A percentile compares a stretch with the other conserved stretches of the same genome.
Evolutionary conservation across 495 filamentous ascomycete genomes (phyloP).

Genomic region (Talaromyces borbonicus): DNA sequence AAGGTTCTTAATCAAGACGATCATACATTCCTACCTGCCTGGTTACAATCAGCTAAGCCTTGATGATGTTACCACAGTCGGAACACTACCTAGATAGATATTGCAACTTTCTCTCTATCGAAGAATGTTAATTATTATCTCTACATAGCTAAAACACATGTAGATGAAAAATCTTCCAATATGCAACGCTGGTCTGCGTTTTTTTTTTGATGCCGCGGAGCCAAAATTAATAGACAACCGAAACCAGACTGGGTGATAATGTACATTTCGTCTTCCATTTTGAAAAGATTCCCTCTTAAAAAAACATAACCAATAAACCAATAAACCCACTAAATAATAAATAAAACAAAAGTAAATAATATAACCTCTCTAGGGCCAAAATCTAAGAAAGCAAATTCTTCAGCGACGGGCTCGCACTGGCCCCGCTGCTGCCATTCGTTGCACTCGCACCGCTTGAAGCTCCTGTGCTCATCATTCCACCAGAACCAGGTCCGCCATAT

Average conservation of each 20-base stretch:
- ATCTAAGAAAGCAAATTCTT: constrained; percentile 59
- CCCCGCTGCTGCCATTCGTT: constrained; percentile 24
- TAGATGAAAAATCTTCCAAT: neutral
- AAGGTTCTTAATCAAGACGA: too few relatives aligned
- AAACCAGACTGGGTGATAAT: neutral
- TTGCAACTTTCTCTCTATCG: too few relatives aligned
- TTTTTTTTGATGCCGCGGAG: neutral
- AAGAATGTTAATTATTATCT: too few relatives aligned
- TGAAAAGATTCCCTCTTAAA: too few relatives aligned
- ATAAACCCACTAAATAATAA: neutral
- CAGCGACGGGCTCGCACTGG: constrained; percentile 68
- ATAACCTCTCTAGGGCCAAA: neutral
- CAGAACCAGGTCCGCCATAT: constrained; percentile 17
- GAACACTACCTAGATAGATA: too few relatives aligned
- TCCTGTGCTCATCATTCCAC: constrained; percentile 22
- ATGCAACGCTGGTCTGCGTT: neutral
- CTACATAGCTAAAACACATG: too few relatives aligned
- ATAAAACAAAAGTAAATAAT: neutral
- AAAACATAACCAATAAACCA: too few relatives aligned
- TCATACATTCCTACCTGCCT: too few relatives aligned
- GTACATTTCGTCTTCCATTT: neutral
- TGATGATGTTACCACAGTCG: too few relatives aligned
- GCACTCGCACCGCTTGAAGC: constrained; percentile 18
- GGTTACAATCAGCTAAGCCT: too few relatives aligned
- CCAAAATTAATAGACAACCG: neutral